Evolutionary conservation across 106 monocot species (phyloP).

Genomic region (Alisma plantagoaquatica): DNA sequence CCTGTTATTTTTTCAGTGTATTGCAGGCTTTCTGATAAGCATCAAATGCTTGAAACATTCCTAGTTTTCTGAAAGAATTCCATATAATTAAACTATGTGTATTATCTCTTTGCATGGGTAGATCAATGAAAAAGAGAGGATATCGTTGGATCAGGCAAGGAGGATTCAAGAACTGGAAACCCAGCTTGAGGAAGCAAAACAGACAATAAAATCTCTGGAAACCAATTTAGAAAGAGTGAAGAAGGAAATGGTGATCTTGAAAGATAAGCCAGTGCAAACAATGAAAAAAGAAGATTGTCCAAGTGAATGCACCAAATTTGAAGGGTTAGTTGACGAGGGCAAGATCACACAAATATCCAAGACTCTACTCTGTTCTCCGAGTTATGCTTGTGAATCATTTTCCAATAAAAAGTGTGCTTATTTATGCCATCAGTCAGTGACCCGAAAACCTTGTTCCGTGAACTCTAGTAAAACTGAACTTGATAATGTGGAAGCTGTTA

Average conservation of each 20-base stretch:
- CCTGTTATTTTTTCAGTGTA: too few relatives aligned
- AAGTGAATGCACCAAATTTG: background rate
- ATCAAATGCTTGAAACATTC: too few relatives aligned
- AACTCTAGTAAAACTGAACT: background rate
- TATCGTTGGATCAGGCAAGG: background rate
- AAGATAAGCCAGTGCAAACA: background rate
- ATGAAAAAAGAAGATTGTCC: background rate
- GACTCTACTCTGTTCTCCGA: background rate
- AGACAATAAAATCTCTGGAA: background rate
- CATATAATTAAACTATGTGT: too few relatives aligned
- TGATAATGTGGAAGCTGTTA: too few relatives aligned
- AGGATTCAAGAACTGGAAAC: background rate
- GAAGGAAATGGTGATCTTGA: background rate
- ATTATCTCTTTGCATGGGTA: background rate
- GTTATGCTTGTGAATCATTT: background rate
- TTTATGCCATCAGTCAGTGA: background rate
- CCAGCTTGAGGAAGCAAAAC: background rate
- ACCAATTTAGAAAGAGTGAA: background rate
- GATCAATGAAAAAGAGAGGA: background rate
- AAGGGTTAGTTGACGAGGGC: background rate
- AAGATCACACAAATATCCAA: background rate
- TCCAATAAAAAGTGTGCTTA: background rate
- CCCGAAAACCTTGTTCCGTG: background rate
- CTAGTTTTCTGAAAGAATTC: too few relatives aligned
- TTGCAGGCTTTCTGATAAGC: too few relatives aligned